A percentile compares a stretch with the other conserved stretches of the same genome.
phyloP scores from a whole-genome alignment of 148 eudicot species.

The Pouteria glomerata region DNA sequence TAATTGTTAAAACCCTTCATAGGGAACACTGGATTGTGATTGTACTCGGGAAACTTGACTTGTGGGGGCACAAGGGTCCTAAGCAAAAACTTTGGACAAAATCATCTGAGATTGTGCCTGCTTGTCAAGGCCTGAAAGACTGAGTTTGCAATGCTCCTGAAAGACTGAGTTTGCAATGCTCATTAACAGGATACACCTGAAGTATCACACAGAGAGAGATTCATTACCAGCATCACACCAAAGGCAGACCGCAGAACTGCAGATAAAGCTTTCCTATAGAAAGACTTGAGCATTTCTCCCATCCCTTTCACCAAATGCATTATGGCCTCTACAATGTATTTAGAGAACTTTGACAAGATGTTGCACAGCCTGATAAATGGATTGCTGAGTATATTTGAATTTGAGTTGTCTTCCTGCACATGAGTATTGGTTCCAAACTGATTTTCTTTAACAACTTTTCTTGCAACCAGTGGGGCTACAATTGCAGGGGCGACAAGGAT shows the following conservation, averaged over 20 bases:
- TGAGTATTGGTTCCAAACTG: conserved; percentile 25
- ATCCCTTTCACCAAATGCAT: conserved; percentile 46
- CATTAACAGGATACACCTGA: not conserved
- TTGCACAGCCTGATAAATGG: conserved; percentile 35
- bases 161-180: not conserved
- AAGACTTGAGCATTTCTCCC: conserved; percentile 36
- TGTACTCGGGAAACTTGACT: no score
- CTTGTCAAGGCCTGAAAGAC: not conserved
- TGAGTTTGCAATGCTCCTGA: no score
- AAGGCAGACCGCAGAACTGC: conserved; percentile 73
- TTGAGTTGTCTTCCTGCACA: conserved; percentile 33
- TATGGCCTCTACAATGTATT: conserved; percentile 31
- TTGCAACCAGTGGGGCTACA: conserved; percentile 46
- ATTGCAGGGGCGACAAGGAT: conserved; percentile 95
- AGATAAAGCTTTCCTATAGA: conserved; percentile 64
- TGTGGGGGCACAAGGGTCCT: not conserved
- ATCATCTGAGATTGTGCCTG: not conserved
- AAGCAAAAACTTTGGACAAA: not conserved
- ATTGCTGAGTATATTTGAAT: conserved; percentile 30
- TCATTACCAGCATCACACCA: conserved; percentile 60
- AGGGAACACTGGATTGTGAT: not conserved
- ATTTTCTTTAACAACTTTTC: conserved; percentile 29
- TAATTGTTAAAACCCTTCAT: not conserved
- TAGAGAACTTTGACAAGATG: conserved; percentile 36
- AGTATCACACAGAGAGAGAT: not conserved